Percentiles rank a stretch among this genome's conserved stretches.
Evolutionary conservation across 306 rosid species (phyloP).

Genomic region (Vicia faba): DNA sequence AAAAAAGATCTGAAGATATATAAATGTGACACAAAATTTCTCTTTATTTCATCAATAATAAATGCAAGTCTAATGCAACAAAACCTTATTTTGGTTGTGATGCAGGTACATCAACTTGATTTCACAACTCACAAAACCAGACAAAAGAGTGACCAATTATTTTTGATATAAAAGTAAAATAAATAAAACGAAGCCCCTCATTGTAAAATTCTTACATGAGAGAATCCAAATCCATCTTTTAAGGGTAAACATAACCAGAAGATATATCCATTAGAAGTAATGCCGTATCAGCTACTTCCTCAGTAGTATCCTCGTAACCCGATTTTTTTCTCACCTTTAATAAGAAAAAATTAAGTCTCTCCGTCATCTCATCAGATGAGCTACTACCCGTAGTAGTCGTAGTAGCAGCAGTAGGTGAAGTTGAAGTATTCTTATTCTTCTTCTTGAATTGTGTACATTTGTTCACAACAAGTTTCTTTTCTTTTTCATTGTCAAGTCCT

Average conservation of each 20-base stretch:
- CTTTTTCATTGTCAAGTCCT: conserved; percentile 58
- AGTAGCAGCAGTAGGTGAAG: neutral
- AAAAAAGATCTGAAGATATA: conserved; percentile 20
- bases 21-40: neutral
- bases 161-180: neutral
- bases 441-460: conserved; percentile 43
- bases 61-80: conserved; percentile 19
- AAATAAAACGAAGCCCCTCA: neutral
- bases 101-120: conserved; percentile 17
- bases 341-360: conserved; percentile 38
- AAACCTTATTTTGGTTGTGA: conserved; percentile 6
- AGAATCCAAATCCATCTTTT: neutral
- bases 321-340: conserved; percentile 43
- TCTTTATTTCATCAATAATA: conserved; percentile 14
- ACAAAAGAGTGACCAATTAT: conserved; percentile 6
- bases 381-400: neutral
- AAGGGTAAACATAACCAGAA: conserved; percentile 48
- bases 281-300: conserved; percentile 75
- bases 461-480: conserved; percentile 48
- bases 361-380: conserved; percentile 14
- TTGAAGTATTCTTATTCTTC: conserved; percentile 38
- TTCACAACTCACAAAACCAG: conserved; percentile 1
- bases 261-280: conserved; percentile 69
- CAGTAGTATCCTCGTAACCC: conserved; percentile 48
- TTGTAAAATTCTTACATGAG: neutral